Evolutionary conservation across 805 yeast genomes (phyloP).

Genomic region (Myxozyma nipponensis): DNA sequence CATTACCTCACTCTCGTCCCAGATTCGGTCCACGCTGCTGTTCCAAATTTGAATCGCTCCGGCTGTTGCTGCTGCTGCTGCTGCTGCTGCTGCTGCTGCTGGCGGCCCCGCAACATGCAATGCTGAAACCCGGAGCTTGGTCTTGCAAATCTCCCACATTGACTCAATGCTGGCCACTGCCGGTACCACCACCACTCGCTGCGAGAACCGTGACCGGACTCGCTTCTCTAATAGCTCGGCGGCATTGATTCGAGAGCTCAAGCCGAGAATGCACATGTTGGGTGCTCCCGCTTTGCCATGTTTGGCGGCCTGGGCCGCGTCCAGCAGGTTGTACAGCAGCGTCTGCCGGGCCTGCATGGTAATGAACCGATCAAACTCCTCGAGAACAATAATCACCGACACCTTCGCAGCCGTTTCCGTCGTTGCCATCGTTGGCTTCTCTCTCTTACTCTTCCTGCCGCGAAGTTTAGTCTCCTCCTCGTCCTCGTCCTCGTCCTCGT

Average conservation of each 20-base stretch:
- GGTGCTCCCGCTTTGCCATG: conserved; percentile 46
- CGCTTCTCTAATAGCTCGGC: conserved; percentile 85
- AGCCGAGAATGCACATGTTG: conserved; percentile 68
- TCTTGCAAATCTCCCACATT: conserved; percentile 49
- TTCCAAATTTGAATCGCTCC: conserved; percentile 5
- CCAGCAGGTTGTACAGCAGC: conserved; percentile 80
- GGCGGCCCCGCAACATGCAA: not conserved
- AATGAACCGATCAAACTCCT: conserved; percentile 80
- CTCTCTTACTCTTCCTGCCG: too few species aligned
- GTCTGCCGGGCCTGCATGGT: conserved; percentile 66
- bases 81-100: not conserved
- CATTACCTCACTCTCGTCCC: not conserved
- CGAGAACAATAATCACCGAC: conserved; percentile 73
- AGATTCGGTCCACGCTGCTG: conserved; percentile 1
- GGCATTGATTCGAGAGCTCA: conserved; percentile 68
- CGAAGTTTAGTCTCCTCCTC: too few species aligned
- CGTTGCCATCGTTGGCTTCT: not conserved
- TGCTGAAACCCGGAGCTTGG: conserved; percentile 37
- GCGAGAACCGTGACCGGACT: conserved; percentile 85
- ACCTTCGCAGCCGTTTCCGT: too few species aligned
- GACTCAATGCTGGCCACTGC: conserved; percentile 48
- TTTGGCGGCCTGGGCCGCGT: conserved; percentile 64
- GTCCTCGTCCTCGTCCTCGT: conserved; percentile 13
- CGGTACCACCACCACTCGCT: conserved; percentile 58
- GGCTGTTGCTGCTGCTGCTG: not conserved